These are phyloP conservation scores for Flaveria floridana DNA, from an alignment of 140 eudicot genomes.

Conservation along the genomic window DNA sequence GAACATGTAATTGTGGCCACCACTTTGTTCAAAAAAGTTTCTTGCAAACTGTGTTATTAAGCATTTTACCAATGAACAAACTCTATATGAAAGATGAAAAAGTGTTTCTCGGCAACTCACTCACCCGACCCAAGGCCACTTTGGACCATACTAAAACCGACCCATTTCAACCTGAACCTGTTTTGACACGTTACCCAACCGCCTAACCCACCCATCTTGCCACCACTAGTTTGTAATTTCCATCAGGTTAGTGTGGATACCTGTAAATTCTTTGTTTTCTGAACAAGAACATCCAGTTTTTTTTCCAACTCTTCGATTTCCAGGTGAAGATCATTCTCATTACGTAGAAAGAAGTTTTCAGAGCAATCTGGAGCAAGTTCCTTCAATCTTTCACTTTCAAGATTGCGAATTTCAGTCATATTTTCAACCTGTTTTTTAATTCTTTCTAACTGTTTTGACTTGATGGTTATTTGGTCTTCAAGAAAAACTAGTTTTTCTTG, in stretches of 20 bases:
- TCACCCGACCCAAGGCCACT: background rate
- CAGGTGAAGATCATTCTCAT: slow-evolving; percentile 70
- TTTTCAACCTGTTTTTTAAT: slow-evolving; percentile 45
- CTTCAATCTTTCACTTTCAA: slow-evolving; percentile 51
- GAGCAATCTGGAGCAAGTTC: slow-evolving; percentile 55
- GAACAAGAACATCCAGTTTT: slow-evolving; percentile 49
- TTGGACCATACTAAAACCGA: background rate
- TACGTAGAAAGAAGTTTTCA: slow-evolving; percentile 49
- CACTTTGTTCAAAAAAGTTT: background rate
- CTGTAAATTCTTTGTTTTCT: slow-evolving; percentile 33
- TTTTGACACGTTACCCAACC: slow-evolving; percentile 13
- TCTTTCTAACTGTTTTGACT: slow-evolving; percentile 42
- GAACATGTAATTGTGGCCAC: background rate
- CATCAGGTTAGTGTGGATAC: slow-evolving; percentile 30
- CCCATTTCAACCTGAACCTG: slow-evolving; percentile 1
- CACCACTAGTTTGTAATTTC: background rate
- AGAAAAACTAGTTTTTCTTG: slow-evolving; percentile 50
- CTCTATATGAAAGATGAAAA: background rate
- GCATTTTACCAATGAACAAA: background rate
- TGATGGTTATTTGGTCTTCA: slow-evolving; percentile 35
- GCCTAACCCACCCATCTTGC: background rate
- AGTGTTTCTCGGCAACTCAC: background rate
- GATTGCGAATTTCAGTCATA: slow-evolving; percentile 32
- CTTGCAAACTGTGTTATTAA: background rate
- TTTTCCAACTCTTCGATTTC: slow-evolving; percentile 69